Percentiles rank a stretch among this genome's conserved stretches.
phyloP scores from a whole-genome alignment of 2,329 filamentous ascomycete species.

The Dothistroma septosporum region DNA sequence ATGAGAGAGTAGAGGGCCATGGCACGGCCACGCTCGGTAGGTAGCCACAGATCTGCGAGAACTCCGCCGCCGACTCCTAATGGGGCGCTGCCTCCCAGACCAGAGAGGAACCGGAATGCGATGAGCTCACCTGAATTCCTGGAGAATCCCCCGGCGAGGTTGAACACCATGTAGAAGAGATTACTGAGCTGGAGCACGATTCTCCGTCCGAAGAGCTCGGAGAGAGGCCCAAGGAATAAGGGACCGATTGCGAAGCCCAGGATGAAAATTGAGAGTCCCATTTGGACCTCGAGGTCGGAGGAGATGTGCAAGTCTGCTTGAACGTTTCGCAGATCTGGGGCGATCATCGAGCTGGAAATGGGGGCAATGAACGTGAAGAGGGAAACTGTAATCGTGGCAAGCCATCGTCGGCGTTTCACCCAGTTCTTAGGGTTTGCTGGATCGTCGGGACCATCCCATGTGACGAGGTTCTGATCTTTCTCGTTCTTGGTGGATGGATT shows the following conservation, averaged over 20 bases:
- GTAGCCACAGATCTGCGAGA: constrained; percentile 53
- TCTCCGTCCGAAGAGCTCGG: constrained; percentile 37
- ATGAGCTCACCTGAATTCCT: constrained; percentile 32
- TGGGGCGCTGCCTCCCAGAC: constrained; percentile 37
- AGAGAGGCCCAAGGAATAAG: constrained; percentile 36
- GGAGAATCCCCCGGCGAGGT: constrained; percentile 37
- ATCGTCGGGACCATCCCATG: constrained; percentile 46
- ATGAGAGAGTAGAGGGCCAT: constrained; percentile 61
- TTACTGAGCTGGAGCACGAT: constrained; percentile 36
- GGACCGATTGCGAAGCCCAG: constrained; percentile 38
- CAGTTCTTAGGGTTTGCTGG: constrained; percentile 48
- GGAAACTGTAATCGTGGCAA: constrained; percentile 42
- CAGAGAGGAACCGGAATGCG: constrained; percentile 38
- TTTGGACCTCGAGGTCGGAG: constrained; percentile 20
- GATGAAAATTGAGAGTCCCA: constrained; percentile 38
- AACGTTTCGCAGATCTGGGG: constrained; percentile 34
- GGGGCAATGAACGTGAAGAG: constrained; percentile 40
- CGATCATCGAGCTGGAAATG: constrained; percentile 39
- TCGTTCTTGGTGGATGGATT: constrained; percentile 30
- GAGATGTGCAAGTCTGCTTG: constrained; percentile 26
- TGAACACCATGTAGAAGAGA: constrained; percentile 38
- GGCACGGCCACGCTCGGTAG: constrained; percentile 60
- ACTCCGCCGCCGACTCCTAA: constrained; percentile 38
- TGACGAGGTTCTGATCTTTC: constrained; percentile 37
- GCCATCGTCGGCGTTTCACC: constrained; percentile 43